phyloP scores from a whole-genome alignment of 2,329 filamentous ascomycete species.

The Cladosporium sp. region DNA sequence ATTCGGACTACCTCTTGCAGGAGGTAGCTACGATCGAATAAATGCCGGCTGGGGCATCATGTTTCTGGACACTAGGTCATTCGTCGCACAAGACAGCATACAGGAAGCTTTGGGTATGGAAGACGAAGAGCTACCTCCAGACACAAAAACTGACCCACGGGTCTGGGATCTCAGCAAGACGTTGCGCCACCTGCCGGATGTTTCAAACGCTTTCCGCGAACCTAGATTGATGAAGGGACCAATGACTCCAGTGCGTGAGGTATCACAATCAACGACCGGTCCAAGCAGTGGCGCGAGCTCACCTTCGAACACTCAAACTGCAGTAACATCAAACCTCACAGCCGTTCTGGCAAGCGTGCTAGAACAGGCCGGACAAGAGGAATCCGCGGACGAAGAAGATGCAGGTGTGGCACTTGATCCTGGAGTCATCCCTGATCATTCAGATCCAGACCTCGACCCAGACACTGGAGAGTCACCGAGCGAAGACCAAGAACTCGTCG shows the following conservation, averaged over 20 bases:
- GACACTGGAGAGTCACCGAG: not conserved
- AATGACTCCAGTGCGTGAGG: not conserved
- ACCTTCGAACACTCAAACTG: not conserved
- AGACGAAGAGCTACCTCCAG: conserved; percentile 19
- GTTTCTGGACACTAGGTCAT: conserved; percentile 35
- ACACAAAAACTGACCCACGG: conserved; percentile 12
- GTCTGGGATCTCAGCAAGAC: conserved; percentile 31
- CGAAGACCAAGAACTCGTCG: not conserved
- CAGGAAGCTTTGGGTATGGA: conserved; percentile 24
- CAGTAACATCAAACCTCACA: not conserved
- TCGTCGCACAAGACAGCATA: conserved; percentile 22
- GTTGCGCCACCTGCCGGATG: conserved; percentile 19
- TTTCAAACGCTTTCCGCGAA: conserved; percentile 14
- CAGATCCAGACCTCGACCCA: not conserved
- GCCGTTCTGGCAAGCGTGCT: not conserved
- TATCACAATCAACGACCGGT: not conserved
- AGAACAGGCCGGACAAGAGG: not conserved
- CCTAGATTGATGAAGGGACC: not conserved
- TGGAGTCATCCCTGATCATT: not conserved
- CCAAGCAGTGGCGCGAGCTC: conserved; percentile 1
- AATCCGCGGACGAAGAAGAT: not conserved
- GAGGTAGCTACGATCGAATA: conserved; percentile 23
- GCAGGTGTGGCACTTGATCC: conserved; percentile 1
- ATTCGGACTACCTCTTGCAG: not conserved
- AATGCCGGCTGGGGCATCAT: conserved; percentile 35